Percentiles rank a stretch among this genome's conserved stretches.
Evolutionary conservation across 2,329 filamentous ascomycete species (phyloP).

Genomic region (Ilyonectria sp.): DNA sequence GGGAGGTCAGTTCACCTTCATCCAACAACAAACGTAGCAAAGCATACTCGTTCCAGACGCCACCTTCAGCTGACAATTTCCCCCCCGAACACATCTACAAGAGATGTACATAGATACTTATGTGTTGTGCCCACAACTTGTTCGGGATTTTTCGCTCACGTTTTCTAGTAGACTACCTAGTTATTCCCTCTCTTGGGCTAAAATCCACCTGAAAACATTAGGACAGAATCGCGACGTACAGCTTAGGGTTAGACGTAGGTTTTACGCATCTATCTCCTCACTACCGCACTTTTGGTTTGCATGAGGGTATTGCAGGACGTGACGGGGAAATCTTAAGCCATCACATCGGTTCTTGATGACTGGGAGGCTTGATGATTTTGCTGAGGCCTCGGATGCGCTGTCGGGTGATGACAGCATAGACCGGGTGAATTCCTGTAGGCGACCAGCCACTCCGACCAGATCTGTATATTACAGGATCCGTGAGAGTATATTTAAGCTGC

Average conservation of each 20-base stretch:
- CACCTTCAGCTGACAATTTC: background rate
- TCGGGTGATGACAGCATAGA: background rate
- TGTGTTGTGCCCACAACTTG: no score
- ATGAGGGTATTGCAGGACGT: no score
- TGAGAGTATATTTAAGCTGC: background rate
- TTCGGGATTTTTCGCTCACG: no score
- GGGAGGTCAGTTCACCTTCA: background rate
- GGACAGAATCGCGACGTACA: no score
- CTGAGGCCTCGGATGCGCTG: background rate
- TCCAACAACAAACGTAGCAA: background rate
- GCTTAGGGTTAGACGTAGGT: no score
- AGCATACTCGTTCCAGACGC: background rate
- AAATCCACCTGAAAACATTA: no score
- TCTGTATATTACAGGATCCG: background rate
- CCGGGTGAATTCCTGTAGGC: background rate
- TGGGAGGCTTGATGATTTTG: background rate
- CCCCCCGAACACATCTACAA: background rate
- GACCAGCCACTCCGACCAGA: background rate
- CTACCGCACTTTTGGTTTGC: no score
- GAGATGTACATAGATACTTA: no score
- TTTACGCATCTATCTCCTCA: no score
- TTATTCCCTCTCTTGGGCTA: no score
- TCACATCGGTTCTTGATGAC: background rate
- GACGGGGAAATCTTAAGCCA: no score
- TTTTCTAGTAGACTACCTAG: no score